Percentiles rank a stretch among this genome's conserved stretches.
These are phyloP conservation scores for Leccinum imitatum DNA, from an alignment of 768 basidiomycete species.

Conservation along the genomic window DNA sequence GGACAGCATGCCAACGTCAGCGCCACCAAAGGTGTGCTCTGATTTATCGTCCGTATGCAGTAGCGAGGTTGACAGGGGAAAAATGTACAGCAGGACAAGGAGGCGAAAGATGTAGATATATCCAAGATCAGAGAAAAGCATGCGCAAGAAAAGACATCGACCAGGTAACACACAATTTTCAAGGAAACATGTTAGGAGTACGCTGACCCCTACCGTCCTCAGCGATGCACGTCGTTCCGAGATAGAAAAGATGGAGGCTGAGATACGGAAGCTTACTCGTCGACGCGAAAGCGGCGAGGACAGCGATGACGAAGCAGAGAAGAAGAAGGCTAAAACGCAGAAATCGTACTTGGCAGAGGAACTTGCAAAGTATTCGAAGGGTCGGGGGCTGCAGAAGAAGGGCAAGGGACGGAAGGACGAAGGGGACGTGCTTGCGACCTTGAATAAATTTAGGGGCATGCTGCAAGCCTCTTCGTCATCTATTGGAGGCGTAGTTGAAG, in stretches of 20 bases:
- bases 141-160: conserved; percentile 64
- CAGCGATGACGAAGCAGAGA: conserved; percentile 62
- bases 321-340: conserved; percentile 53
- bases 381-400: conserved; percentile 56
- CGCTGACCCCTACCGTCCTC: conserved; percentile 5
- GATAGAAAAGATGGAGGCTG: conserved; percentile 86
- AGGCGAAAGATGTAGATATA: conserved; percentile 45
- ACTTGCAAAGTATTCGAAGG: conserved; percentile 75
- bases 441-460: conserved; percentile 71
- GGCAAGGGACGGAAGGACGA: conserved; percentile 67
- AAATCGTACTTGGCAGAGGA: conserved; percentile 80
- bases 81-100: conserved; percentile 3
- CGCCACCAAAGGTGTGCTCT: conserved; percentile 20
- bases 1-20: neutral
- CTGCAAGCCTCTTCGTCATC: conserved; percentile 46
- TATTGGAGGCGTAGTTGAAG: conserved; percentile 27
- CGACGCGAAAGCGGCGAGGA: conserved; percentile 53
- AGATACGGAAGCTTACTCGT: conserved; percentile 76
- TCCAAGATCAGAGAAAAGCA: conserved; percentile 75
- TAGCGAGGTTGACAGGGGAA: neutral
- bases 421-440: conserved; percentile 62
- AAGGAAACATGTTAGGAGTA: too few relatives aligned
- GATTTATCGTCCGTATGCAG: neutral
- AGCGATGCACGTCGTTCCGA: conserved; percentile 70
- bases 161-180: conserved; percentile 42